These are phyloP conservation scores for Botrytis fragariae DNA, from an alignment of 2,329 filamentous ascomycete genomes.

Conservation along the genomic window DNA sequence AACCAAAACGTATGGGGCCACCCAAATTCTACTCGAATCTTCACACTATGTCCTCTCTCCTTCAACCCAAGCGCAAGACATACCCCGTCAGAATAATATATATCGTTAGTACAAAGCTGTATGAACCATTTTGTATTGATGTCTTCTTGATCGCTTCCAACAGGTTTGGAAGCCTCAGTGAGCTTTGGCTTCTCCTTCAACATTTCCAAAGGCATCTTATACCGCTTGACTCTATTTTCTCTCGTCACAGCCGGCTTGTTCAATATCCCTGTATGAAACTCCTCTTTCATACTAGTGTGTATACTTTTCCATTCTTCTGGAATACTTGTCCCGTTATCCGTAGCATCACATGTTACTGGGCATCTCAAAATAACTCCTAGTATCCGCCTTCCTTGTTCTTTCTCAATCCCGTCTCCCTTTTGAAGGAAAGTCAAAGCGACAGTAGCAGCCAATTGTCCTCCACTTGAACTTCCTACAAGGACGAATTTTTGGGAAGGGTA, in stretches of 20 bases:
- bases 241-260: constrained; percentile 39
- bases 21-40: constrained; percentile 45
- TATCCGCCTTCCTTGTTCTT: constrained; percentile 23
- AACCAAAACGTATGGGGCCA: constrained; percentile 56
- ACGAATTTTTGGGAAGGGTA: constrained; percentile 26
- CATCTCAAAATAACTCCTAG: constrained; percentile 47
- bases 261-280: constrained; percentile 42
- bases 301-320: constrained; percentile 39
- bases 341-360: constrained; percentile 49
- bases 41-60: constrained; percentile 43
- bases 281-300: constrained; percentile 43
- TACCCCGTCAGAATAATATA: constrained; percentile 51
- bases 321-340: constrained; percentile 41
- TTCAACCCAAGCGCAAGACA: constrained; percentile 48
- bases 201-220: constrained; percentile 44
- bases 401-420: background rate
- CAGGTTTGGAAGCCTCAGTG: background rate
- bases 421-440: constrained; percentile 41
- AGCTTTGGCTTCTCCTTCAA: constrained; percentile 33
- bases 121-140: constrained; percentile 45
- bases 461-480: constrained; percentile 48
- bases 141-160: constrained; percentile 13
- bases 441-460: constrained; percentile 48
- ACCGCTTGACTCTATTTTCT: constrained; percentile 40
- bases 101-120: constrained; percentile 51